phyloP scores from a whole-genome alignment of 1,139 yeast species.

The Hansenula anomala region DNA sequence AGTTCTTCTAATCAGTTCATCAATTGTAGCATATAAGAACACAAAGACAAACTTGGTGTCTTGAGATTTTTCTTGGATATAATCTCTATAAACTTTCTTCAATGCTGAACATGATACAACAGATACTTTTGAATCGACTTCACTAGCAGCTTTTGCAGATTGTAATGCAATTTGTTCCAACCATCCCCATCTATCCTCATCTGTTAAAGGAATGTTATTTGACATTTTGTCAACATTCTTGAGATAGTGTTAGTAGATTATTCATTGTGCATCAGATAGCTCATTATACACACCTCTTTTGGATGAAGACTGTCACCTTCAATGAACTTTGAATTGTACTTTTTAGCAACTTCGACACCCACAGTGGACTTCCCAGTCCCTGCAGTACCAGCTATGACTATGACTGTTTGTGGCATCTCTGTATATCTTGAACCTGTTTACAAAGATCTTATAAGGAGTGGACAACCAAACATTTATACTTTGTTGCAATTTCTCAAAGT shows the following conservation, averaged over 20 bases:
- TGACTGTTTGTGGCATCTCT: conserved; percentile 21
- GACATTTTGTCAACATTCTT: conserved; percentile 78
- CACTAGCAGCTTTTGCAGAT: conserved; percentile 34
- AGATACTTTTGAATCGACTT: conserved; percentile 28
- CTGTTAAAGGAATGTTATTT: conserved; percentile 71
- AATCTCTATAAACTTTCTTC: conserved; percentile 66
- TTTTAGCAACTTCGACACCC: conserved; percentile 46
- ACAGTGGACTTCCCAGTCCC: conserved; percentile 91
- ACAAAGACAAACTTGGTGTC: conserved; percentile 51
- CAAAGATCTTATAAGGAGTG: no score
- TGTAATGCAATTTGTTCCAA: conserved; percentile 43
- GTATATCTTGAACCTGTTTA: background rate
- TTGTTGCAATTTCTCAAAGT: no score
- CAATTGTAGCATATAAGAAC: conserved; percentile 61
- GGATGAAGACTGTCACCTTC: conserved; percentile 91
- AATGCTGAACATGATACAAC: conserved; percentile 84
- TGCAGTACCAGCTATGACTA: conserved; percentile 82
- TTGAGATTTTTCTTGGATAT: conserved; percentile 34
- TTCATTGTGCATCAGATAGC: background rate
- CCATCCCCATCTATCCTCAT: conserved; percentile 94
- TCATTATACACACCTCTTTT: conserved; percentile 27
- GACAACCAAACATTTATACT: no score
- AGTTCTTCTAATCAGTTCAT: conserved; percentile 58
- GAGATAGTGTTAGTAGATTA: background rate
- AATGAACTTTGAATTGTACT: conserved; percentile 49